Percentiles rank a stretch among this genome's conserved stretches.
phyloP scores from a whole-genome alignment of 2,329 filamentous ascomycete genomes.

The Sporothrix euskadiensis region DNA sequence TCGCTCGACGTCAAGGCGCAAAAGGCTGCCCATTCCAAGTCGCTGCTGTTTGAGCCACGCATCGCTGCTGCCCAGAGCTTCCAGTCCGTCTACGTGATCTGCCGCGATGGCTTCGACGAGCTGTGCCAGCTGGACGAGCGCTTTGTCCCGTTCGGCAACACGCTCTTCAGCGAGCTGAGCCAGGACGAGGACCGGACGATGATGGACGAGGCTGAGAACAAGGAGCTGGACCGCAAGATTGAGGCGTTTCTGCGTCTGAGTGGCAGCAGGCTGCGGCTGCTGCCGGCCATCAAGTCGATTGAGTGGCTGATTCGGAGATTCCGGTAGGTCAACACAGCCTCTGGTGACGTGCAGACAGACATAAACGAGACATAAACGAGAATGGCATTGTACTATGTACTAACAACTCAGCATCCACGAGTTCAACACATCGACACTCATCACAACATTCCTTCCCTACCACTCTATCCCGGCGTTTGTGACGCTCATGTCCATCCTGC shows the following conservation, averaged over 20 bases:
- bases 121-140: constrained; percentile 82
- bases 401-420: constrained; percentile 71
- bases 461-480: constrained; percentile 83
- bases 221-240: constrained; percentile 72
- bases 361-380: no score
- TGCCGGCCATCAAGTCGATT: constrained; percentile 83
- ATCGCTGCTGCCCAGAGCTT: constrained; percentile 86
- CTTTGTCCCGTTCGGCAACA: constrained; percentile 72
- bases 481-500: constrained; percentile 83
- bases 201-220: constrained; percentile 79
- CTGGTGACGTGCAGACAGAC: no score
- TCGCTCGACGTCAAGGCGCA: constrained; percentile 91
- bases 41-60: constrained; percentile 85
- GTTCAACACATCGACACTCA: constrained; percentile 74
- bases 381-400: neutral
- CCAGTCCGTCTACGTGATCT: constrained; percentile 83
- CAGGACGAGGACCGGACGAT: constrained; percentile 83
- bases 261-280: constrained; percentile 74
- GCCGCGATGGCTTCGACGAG: constrained; percentile 86
- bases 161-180: constrained; percentile 91
- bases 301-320: constrained; percentile 96
- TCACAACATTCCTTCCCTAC: constrained; percentile 90
- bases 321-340: constrained; percentile 54
- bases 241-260: constrained; percentile 81
- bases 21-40: constrained; percentile 88